Percentiles rank a stretch among this genome's conserved stretches.
phyloP scores from a whole-genome alignment of 129 eudicot genomes.

The Kitagawia praeruptora region DNA sequence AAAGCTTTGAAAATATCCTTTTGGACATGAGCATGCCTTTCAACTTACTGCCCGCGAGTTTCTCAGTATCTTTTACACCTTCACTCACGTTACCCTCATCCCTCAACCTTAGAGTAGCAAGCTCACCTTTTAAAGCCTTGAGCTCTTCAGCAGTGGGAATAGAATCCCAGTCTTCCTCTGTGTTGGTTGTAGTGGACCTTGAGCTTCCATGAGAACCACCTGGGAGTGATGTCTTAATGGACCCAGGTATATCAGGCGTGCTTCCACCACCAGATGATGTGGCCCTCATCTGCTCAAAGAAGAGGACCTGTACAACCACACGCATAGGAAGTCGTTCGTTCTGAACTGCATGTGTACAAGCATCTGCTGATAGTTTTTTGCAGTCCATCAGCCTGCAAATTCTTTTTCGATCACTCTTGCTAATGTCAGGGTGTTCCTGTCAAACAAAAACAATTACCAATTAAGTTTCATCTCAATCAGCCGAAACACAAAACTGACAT shows the following conservation, averaged over 20 bases:
- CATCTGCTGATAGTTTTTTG: slow-evolving; percentile 64
- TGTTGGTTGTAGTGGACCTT: slow-evolving; percentile 62
- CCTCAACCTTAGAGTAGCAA: slow-evolving; percentile 38
- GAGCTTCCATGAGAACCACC: slow-evolving; percentile 71
- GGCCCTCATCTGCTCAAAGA: slow-evolving; percentile 67
- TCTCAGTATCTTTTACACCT: slow-evolving; percentile 22
- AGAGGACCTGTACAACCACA: slow-evolving; percentile 82
- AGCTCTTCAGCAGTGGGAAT: slow-evolving; percentile 61
- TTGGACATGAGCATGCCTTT: slow-evolving; percentile 58
- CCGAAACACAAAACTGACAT: too few species aligned
- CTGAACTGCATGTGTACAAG: slow-evolving; percentile 72
- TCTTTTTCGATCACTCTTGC: slow-evolving; percentile 69
- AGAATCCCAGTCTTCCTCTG: slow-evolving; percentile 82
- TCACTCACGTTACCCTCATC: slow-evolving; percentile 14
- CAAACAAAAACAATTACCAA: neutral
- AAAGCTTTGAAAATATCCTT: slow-evolving; percentile 61
- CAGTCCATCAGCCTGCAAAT: slow-evolving; percentile 83
- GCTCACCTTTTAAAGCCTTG: slow-evolving; percentile 58
- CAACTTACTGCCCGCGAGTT: slow-evolving; percentile 25
- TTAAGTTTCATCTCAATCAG: neutral
- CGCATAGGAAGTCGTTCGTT: slow-evolving; percentile 84
- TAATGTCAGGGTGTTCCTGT: slow-evolving; percentile 75
- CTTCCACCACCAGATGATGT: slow-evolving; percentile 36
- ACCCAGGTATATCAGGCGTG: slow-evolving; percentile 36
- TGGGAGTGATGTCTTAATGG: slow-evolving; percentile 28